Base-by-base conservation (phyloP, 2,329 filamentous ascomycete species). In the Penicillium sp. region DNA sequence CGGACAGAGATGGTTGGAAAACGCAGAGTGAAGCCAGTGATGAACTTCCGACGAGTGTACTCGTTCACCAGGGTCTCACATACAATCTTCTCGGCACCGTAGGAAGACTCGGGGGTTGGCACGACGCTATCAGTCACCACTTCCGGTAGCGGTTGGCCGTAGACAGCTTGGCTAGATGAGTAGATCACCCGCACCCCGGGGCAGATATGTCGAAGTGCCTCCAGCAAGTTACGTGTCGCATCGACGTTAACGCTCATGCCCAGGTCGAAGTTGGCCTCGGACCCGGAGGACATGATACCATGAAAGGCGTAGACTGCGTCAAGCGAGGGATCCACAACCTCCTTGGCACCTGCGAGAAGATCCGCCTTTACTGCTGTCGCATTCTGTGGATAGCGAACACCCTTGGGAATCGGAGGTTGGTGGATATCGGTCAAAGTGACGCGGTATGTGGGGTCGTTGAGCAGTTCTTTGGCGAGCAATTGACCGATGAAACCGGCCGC, bases 271-370 rank as follows among this genome's bases (percentile, higher is more conserved):
- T 82, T 73, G 28, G 76, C 76, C 62, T 83, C 80, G 11, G 78
- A 76, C 4, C 78, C 79, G 9, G 75, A 75, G 0, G 79, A 83
- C 80, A 84, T 83, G 68, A 83, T 81, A 47, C 80, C 80, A 61
- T 84, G 80, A 59, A 84, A 78, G 52, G 81, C 69, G 63, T 80
- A 83, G 42, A 77, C 70, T 32, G 75, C 74, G 43, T 74, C 68
- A 3, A 79, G 64, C 1, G 73, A 71, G 17, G 66, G 62, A 16
- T 62, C 49, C 21, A 69, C 62, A 4, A 71, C 45, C 9, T 54
- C 48, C 15, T 57, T 54, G 13, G 72, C 69, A 3, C 67, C 66
- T 1, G 59, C 57, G 10, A 78, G 68, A 2, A 82, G 69, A 56
- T 83, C 79, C 7, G 76, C 73, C 17, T 70, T 69, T 29, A 80